phyloP scores from a whole-genome alignment of 768 basidiomycete genomes.

The Pisolithus albus region DNA sequence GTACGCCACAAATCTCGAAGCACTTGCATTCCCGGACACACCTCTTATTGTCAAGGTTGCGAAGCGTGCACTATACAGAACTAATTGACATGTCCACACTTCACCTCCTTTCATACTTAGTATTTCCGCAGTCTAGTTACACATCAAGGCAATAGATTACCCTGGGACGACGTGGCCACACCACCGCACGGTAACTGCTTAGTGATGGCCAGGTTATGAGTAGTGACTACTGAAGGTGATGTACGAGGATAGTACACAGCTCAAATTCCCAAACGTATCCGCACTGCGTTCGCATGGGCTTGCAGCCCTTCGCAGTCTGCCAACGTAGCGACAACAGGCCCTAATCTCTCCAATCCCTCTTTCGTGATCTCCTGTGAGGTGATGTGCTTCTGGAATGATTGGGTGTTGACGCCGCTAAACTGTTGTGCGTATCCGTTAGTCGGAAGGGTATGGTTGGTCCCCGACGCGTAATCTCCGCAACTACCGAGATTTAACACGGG shows the following conservation, averaged over 20 bases:
- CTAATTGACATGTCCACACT: slow-evolving; percentile 46
- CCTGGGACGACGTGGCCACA: neutral
- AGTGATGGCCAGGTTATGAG: no score
- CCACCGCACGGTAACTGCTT: neutral
- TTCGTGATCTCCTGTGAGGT: slow-evolving; percentile 90
- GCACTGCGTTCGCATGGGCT: slow-evolving; percentile 94
- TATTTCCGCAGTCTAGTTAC: slow-evolving; percentile 12
- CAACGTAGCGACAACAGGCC: slow-evolving; percentile 81
- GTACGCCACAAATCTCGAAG: slow-evolving; percentile 90
- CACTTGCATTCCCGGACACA: slow-evolving; percentile 90
- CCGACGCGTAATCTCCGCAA: slow-evolving; percentile 97
- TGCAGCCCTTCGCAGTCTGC: slow-evolving; percentile 94
- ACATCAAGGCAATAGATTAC: slow-evolving; percentile 16
- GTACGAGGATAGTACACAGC: neutral
- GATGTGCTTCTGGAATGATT: slow-evolving; percentile 98
- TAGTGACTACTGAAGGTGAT: no score
- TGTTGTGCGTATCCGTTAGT: slow-evolving; percentile 96
- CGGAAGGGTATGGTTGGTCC: slow-evolving; percentile 96
- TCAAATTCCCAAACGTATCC: slow-evolving; percentile 54
- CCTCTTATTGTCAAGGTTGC: slow-evolving; percentile 88
- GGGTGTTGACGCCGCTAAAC: slow-evolving; percentile 96
- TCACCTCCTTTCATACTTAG: slow-evolving; percentile 7
- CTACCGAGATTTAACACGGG: slow-evolving; percentile 34
- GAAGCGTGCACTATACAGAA: slow-evolving; percentile 87
- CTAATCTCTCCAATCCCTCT: slow-evolving; percentile 68